These are phyloP conservation scores for Durotheca rogersii DNA, from an alignment of 495 filamentous ascomycete genomes.

Conservation along the genomic window DNA sequence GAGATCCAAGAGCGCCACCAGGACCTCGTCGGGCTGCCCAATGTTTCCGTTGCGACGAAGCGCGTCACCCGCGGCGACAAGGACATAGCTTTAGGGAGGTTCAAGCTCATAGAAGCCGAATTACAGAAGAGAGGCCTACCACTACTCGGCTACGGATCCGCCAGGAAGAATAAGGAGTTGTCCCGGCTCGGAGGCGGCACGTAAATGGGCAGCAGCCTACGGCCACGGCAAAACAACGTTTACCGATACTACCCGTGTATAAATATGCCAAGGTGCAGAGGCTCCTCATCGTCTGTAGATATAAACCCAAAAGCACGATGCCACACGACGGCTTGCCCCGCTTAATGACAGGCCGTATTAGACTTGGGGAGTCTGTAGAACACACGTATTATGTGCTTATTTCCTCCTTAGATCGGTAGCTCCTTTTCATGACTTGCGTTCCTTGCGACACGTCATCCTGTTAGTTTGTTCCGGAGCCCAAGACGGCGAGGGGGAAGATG, in stretches of 20 bases:
- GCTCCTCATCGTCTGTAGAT: conserved; percentile 5
- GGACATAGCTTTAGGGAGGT: conserved; percentile 75
- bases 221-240: too few relatives aligned
- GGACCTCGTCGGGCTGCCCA: conserved; percentile 57
- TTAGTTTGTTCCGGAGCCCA: too few relatives aligned
- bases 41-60: conserved; percentile 63
- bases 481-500: too few relatives aligned
- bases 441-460: too few relatives aligned
- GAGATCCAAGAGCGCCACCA: conserved; percentile 41
- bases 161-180: conserved; percentile 25
- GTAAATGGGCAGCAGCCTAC: background rate
- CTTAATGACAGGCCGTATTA: too few relatives aligned
- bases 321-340: too few relatives aligned
- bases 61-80: conserved; percentile 66
- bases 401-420: too few relatives aligned
- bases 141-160: conserved; percentile 37
- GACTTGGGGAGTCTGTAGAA: too few relatives aligned
- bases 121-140: conserved; percentile 63
- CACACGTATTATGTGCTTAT: too few relatives aligned
- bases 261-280: conserved; percentile 1
- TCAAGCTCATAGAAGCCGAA: conserved; percentile 79
- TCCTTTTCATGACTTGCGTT: too few relatives aligned
- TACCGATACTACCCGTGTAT: conserved; percentile 9
- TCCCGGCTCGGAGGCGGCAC: conserved; percentile 15
- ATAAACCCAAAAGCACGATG: conserved; percentile 1